Percentiles rank a stretch among this genome's conserved stretches.
These are phyloP conservation scores for Rhizopus microsporus DNA, from an alignment of 371 early-diverging fungal genomes.

Conservation along the genomic window DNA sequence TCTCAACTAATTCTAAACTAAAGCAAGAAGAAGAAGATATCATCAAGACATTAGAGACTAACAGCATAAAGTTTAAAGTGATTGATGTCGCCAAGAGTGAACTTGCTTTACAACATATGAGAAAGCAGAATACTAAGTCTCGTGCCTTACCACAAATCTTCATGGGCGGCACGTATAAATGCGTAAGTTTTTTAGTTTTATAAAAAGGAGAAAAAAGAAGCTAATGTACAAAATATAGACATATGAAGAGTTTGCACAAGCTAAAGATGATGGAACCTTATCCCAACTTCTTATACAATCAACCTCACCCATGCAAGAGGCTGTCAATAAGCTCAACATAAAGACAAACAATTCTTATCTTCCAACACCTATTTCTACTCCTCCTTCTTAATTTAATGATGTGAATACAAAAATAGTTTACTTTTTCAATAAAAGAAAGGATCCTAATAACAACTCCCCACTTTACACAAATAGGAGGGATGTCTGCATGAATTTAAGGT, in stretches of 20 bases:
- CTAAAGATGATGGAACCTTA: neutral
- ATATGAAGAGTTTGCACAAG: constrained; percentile 4
- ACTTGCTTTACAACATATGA: constrained; percentile 42
- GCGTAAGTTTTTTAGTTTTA: constrained; percentile 25
- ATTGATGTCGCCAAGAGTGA: constrained; percentile 45
- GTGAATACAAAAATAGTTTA: neutral
- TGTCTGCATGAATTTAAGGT: constrained; percentile 2
- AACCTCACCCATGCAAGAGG: neutral
- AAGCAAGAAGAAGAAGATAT: constrained; percentile 38
- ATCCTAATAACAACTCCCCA: no score
- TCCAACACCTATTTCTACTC: constrained; percentile 3
- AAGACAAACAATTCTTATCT: neutral
- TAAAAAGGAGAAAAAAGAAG: neutral
- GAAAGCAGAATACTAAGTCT: constrained; percentile 25
- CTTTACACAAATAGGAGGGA: neutral
- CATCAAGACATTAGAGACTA: constrained; percentile 17
- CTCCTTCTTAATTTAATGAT: constrained; percentile 2
- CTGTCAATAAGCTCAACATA: neutral
- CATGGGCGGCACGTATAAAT: constrained; percentile 45
- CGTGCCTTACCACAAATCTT: constrained; percentile 40
- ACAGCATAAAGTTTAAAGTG: constrained; percentile 29
- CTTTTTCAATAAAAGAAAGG: neutral
- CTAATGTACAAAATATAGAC: neutral
- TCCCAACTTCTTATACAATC: neutral
- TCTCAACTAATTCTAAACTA: constrained; percentile 32